Percentiles rank a stretch among this genome's conserved stretches.
Evolutionary conservation across 345 rosid genomes (phyloP).

Genomic region (Brassica cretica): DNA sequence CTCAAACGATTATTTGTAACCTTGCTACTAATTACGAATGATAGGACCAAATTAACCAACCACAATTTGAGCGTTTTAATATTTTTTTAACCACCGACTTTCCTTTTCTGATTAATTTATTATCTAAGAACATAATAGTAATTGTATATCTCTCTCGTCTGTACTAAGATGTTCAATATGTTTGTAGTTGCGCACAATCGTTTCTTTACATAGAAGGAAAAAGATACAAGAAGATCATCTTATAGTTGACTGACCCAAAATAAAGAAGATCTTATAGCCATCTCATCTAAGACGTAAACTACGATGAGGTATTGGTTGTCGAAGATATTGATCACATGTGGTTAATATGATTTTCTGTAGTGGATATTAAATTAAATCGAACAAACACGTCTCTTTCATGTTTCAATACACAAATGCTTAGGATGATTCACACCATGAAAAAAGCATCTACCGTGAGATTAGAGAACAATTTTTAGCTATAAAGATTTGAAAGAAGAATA

Average conservation of each 20-base stretch:
- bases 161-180: neutral
- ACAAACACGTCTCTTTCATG: neutral
- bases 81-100: constrained; percentile 26
- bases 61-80: constrained; percentile 10
- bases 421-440: too few relatives aligned
- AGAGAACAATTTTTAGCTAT: neutral
- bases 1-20: neutral
- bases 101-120: neutral
- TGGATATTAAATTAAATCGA: neutral
- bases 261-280: neutral
- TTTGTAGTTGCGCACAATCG: neutral
- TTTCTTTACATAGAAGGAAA: neutral
- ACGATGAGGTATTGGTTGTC: constrained; percentile 4
- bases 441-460: too few relatives aligned
- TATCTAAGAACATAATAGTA: neutral
- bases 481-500: too few relatives aligned
- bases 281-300: neutral
- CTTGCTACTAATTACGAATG: neutral
- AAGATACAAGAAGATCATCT: constrained; percentile 2
- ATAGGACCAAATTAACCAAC: constrained; percentile 3
- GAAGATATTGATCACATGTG: constrained; percentile 23
- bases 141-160: neutral
- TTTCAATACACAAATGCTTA: neutral
- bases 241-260: neutral
- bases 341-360: neutral